Base-by-base conservation (phyloP, 2,329 filamentous ascomycete genomes). In the Venturia oleaginea region DNA sequence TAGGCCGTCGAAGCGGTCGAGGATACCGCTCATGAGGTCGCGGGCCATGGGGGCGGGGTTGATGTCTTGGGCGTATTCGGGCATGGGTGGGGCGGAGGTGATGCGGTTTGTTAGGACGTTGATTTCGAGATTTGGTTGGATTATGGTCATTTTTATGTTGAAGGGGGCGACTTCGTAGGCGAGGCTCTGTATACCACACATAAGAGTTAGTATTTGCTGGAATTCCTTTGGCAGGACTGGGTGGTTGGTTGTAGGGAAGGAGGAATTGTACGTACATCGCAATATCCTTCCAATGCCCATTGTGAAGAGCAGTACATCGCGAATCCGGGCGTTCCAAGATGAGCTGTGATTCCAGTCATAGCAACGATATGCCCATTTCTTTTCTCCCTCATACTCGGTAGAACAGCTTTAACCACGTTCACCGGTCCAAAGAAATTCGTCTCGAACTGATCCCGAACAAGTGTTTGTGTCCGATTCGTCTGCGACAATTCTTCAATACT, bases 151-250 rank as follows among this genome's bases (percentile, higher is more conserved):
- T 76, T 93, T 96, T 78, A 97, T 86, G 77, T 97, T 97, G 80
- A 97, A 97, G 0, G 94, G 94, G 0, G 93, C 76, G 68, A 99
- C 89, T 76, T 99, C 94, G 76, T 97, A 99, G 1, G 93, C 92
- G 30, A 99, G 82, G 66, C 91, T 86, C 80, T 83, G 2, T 27
- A n/a, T 15, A 24, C 32, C 34, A 34, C 34, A 42, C 37, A 61
- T 22, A 19, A 61, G 38, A 42, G 24, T 51, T 22, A 27, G 7
- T 27, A 22, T 51, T 51, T 27, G 10, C 46, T 51, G 7, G 15
- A n/a, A 6, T 27, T 15, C 22, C 22, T 22, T 27, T 10, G 43
- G 13, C 38, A 15, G 38, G 17, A 4, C 13, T 40, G 19, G 46
- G 10, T 15, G 46, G n/a, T n/a, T n/a, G n/a, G n/a, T n/a, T 10